Conservation (phyloP, 345 rosid species). For the Corchorus capsularis region DNA sequence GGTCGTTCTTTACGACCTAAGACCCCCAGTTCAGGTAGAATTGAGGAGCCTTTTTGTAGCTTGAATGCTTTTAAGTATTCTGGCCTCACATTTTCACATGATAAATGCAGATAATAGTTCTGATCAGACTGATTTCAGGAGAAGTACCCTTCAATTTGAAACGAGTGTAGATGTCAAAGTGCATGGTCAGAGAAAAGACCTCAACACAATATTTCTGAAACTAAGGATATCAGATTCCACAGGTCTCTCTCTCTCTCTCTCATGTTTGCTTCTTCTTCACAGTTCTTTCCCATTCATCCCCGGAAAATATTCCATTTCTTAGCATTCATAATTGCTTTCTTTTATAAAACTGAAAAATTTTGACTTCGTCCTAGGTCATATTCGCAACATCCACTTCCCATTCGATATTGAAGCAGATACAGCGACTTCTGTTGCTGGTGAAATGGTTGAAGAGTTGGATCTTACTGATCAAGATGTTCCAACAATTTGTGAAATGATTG, state of each 20-base stretch:
- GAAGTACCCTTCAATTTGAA: constrained; percentile 36
- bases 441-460: constrained; percentile 94
- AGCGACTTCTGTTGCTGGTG: constrained; percentile 80
- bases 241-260: constrained; percentile 42
- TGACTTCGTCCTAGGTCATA: constrained; percentile 51
- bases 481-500: constrained; percentile 71
- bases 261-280: background rate
- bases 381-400: constrained; percentile 94
- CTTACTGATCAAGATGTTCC: constrained; percentile 90
- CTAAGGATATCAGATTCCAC: constrained; percentile 78
- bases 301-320: constrained; percentile 1
- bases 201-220: constrained; percentile 79
- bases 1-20: constrained; percentile 36
- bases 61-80: constrained; percentile 12
- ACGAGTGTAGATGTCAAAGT: constrained; percentile 59
- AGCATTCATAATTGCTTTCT: background rate
- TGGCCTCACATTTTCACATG: constrained; percentile 10
- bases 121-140: constrained; percentile 26
- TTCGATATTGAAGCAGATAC: constrained; percentile 88
- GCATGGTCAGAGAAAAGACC: constrained; percentile 82
- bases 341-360: constrained; percentile 14
- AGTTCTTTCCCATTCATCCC: background rate
- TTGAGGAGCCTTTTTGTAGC: constrained; percentile 3
- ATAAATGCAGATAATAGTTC: constrained; percentile 43
- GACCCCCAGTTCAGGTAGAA: constrained; percentile 41